Evolutionary conservation across 1,284 basidiomycete species (phyloP).

Genomic region (Sanghuangporus baumii): DNA sequence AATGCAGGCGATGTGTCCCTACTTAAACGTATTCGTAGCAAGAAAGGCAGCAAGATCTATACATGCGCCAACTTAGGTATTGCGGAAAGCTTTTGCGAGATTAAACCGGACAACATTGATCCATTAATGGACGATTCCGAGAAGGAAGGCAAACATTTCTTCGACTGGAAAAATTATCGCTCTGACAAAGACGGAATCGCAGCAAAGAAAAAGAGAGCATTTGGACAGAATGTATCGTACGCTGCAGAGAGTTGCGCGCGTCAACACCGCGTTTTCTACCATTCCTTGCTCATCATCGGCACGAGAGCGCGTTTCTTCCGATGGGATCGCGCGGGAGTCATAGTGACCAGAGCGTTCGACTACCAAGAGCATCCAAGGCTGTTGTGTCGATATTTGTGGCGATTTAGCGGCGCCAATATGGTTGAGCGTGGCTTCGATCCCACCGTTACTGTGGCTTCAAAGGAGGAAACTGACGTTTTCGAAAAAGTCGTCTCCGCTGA

Average conservation of each 20-base stretch:
- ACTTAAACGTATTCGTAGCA: neutral
- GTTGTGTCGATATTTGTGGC: neutral
- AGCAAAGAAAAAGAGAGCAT: too few relatives aligned
- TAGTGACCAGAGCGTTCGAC: neutral
- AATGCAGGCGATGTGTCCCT: too few relatives aligned
- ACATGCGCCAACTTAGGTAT: neutral
- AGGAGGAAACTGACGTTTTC: neutral
- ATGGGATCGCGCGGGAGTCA: slow-evolving; percentile 4
- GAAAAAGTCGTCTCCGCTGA: neutral
- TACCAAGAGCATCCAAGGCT: neutral
- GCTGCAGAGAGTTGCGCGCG: neutral
- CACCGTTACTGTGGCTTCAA: neutral
- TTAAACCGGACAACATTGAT: neutral
- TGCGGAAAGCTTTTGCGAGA: neutral
- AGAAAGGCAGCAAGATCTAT: neutral
- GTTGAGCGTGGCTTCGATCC: neutral
- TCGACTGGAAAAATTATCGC: neutral
- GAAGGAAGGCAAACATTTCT: neutral
- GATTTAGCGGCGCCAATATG: neutral
- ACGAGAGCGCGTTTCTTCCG: neutral
- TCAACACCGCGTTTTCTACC: neutral
- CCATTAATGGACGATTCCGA: neutral
- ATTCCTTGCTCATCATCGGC: neutral
- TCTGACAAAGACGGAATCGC: neutral
- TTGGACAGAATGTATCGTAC: neutral